Evolutionary conservation across 768 basidiomycete genomes (phyloP).

Genomic region (Suillus placidus): DNA sequence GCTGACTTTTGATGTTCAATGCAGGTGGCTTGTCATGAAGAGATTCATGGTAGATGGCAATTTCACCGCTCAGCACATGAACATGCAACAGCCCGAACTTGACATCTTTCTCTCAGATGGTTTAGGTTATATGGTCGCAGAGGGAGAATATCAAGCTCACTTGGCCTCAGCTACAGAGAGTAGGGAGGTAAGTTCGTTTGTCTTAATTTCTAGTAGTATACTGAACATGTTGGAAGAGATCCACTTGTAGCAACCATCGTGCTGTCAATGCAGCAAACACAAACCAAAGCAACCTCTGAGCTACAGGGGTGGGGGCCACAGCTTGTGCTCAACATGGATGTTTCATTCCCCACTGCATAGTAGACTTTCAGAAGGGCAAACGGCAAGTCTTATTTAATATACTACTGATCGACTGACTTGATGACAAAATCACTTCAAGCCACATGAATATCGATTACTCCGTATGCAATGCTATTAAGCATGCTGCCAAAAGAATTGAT

Average conservation of each 20-base stretch:
- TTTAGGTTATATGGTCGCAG: too few relatives aligned
- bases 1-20: conserved; percentile 1
- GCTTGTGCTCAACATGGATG: conserved; percentile 36
- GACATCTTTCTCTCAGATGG: too few relatives aligned
- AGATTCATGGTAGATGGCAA: too few relatives aligned
- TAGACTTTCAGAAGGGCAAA: conserved; percentile 37
- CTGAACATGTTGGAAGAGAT: conserved; percentile 10
- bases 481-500: conserved; percentile 10
- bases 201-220: not conserved
- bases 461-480: conserved; percentile 21
- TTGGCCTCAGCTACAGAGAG: too few relatives aligned
- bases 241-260: conserved; percentile 17
- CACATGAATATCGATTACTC: conserved; percentile 34
- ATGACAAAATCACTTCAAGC: too few relatives aligned
- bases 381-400: conserved; percentile 13
- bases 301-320: conserved; percentile 30
- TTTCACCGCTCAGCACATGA: too few relatives aligned
- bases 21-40: too few relatives aligned
- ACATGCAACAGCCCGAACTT: too few relatives aligned
- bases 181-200: conserved; percentile 7
- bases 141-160: too few relatives aligned
- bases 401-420: not conserved
- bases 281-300: conserved; percentile 21
- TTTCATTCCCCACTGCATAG: conserved; percentile 31
- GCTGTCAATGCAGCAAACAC: conserved; percentile 22